Evolutionary conservation across 2,329 filamentous ascomycete species (phyloP), one percentile per base, ranked within the genome.

Genomic region (Colletotrichum tropicicola): DNA sequence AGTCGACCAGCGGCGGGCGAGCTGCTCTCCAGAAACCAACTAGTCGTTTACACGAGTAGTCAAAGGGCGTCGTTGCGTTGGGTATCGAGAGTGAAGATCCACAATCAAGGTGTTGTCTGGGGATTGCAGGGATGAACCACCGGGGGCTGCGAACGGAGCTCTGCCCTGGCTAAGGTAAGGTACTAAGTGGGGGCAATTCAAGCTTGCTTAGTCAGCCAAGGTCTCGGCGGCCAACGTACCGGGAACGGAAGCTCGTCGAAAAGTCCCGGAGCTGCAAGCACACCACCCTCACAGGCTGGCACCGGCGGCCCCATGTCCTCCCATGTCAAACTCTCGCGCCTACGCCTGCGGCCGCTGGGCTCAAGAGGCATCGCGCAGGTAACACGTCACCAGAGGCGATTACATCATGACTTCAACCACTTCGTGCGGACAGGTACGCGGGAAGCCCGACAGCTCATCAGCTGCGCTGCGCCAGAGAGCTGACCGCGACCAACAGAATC

Each of bases 291-390:
- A 54, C 15, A 53, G 8, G 57, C 28, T 27, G 57, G 58, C 32
- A 62, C 39, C 30, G 27, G 43, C 28, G 30, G n/a, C 55, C 51
- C 17, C 65, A 68, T 68, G 67, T 68, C 65, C 49, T 63, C 60
- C 27, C 56, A 68, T 59, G 60, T 51, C 12, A 68, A 60, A 25
- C 56, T 68, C 23, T 65, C 56, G 39, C 67, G 65, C 15, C 15
- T 59, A 27, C 47, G 32, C 28, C 55, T 59, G n/a, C 65, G 65
- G 48, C 21, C 52, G 7, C 17, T 44, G 21, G 21, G 47, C n/a
- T 35, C 28, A 19, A 53, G 10, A 21, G 13, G 15, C 25, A 41
- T 21, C 17, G 17, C 10, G 3, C 35, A 54, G 21, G 17, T 10
- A 32, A 30, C 43, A 3, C 12, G 13, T 8, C 32, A 28, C 17